Base-by-base conservation (phyloP, 345 rosid species). In the Abelmoschus esculentus region DNA sequence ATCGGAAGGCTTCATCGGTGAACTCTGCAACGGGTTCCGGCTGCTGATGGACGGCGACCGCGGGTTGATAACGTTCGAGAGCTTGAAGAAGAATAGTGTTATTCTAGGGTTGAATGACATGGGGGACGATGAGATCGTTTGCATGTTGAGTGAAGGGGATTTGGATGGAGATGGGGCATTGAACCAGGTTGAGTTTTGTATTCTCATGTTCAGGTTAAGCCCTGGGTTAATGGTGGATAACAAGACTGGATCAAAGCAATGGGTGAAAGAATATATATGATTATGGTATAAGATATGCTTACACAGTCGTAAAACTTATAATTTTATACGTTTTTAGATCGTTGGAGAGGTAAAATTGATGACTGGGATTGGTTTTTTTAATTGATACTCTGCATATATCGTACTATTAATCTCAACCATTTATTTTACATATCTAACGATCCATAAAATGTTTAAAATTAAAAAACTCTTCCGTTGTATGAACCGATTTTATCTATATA, bases 161-260 rank as follows among this genome's bases (percentile, higher is more conserved):
- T 60, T 83, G 73, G 92, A 87, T 44, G 87, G 92, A 5, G 92
- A 87, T 70, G 89, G 92, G 0, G 88, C 85, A 26, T 79, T 87
- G 14, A 83, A 78, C 68, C 92, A 80, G 77, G 70, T 85, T 83
- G 89, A 87, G 68, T 87, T 87, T 50, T 54, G 28, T 19, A 54
- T 18, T 54, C 58, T 87, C 42, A 87, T 87, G 91, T 77, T 85
- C 38, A 83, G 86, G 76, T 65, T 87, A 75, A 87, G 89, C 61
- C 89, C 91, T 8, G 83, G 81, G 4, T 52, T 85, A 36, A 67
- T 82, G 85, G 80, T 80, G 46, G 46, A 42, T 42, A 42, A 49
- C 53, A 79, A 46, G 5, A 77, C 7, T 17, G 59, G 80, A 54
- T 73, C 84, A 19, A 74, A 73, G 17, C 79, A 75, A 61, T 73